These are phyloP conservation scores for Pezicula carpinea DNA, from an alignment of 2,329 filamentous ascomycete genomes.

Conservation along the genomic window DNA sequence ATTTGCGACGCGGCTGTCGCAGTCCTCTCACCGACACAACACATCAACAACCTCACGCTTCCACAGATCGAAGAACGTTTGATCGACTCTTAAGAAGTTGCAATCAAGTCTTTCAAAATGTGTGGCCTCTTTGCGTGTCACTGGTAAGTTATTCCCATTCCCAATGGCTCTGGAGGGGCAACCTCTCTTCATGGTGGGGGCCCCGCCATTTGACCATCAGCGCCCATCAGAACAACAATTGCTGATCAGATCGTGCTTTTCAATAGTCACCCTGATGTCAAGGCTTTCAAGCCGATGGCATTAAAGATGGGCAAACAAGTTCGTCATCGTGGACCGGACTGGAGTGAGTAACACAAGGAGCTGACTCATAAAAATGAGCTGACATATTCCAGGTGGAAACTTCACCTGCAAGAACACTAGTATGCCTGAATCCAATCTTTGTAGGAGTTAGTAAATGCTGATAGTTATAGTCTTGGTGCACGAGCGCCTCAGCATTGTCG, in stretches of 20 bases:
- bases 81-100: background rate
- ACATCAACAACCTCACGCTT: slow-evolving; percentile 1
- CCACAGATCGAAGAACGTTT: background rate
- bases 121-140: slow-evolving; percentile 77
- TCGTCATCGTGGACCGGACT: slow-evolving; percentile 95
- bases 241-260: slow-evolving; percentile 8
- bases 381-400: slow-evolving; percentile 64
- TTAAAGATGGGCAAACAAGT: slow-evolving; percentile 95
- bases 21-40: slow-evolving; percentile 1
- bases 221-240: background rate
- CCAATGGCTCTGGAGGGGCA: slow-evolving; percentile 1
- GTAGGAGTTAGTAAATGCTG: slow-evolving; percentile 7
- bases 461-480: slow-evolving; percentile 74
- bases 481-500: slow-evolving; percentile 96
- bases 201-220: background rate
- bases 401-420: slow-evolving; percentile 87
- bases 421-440: slow-evolving; percentile 39
- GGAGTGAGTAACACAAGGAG: slow-evolving; percentile 65
- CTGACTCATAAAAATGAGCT: background rate
- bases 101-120: slow-evolving; percentile 16
- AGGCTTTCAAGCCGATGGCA: slow-evolving; percentile 93
- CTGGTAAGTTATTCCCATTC: slow-evolving; percentile 52
- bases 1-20: too few relatives aligned
- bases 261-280: slow-evolving; percentile 79
- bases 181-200: slow-evolving; percentile 31